These are phyloP conservation scores for Beauveria pseudobassiana DNA, from an alignment of 2,329 filamentous ascomycete species.

Conservation along the genomic window DNA sequence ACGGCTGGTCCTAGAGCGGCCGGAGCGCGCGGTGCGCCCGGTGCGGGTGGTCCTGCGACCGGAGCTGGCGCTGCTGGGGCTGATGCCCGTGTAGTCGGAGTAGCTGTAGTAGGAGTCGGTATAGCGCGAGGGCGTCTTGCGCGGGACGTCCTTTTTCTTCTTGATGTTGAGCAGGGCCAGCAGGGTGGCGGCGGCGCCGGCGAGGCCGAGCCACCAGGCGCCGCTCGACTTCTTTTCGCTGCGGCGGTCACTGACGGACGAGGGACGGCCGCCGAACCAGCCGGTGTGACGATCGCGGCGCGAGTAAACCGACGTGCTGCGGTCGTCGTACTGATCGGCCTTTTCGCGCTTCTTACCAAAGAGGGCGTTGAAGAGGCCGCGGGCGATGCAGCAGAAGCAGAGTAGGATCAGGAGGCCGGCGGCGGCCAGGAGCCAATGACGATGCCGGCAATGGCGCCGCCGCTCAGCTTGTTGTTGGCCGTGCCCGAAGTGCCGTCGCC, in stretches of 20 bases:
- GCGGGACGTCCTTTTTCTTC: conserved; percentile 32
- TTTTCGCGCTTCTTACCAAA: conserved; percentile 52
- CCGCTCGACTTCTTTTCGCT: conserved; percentile 40
- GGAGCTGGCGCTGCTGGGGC: conserved; percentile 42
- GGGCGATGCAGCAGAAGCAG: conserved; percentile 67
- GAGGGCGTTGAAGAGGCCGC: conserved; percentile 54
- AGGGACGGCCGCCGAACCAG: conserved; percentile 45
- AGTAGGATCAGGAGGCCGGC: conserved; percentile 59
- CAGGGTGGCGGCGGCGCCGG: conserved; percentile 42
- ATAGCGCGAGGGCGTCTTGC: conserved; percentile 36
- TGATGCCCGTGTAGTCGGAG: conserved; percentile 33
- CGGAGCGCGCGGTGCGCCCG: not conserved
- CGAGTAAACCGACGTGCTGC: conserved; percentile 41
- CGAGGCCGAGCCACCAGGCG: conserved; percentile 45
- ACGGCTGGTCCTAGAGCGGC: conserved; percentile 20
- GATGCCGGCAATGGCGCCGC: conserved; percentile 72
- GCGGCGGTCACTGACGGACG: conserved; percentile 32
- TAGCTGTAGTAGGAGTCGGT: conserved; percentile 49
- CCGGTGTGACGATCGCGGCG: conserved; percentile 46
- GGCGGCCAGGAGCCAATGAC: conserved; percentile 67
- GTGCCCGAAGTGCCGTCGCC: conserved; percentile 30
- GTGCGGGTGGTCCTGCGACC: conserved; percentile 34
- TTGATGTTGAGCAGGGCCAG: conserved; percentile 47
- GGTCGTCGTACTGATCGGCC: conserved; percentile 57
- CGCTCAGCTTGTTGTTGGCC: conserved; percentile 45